These are phyloP conservation scores for Lycium ferocissimum DNA, from an alignment of 257 asterid genomes.

Conservation along the genomic window DNA sequence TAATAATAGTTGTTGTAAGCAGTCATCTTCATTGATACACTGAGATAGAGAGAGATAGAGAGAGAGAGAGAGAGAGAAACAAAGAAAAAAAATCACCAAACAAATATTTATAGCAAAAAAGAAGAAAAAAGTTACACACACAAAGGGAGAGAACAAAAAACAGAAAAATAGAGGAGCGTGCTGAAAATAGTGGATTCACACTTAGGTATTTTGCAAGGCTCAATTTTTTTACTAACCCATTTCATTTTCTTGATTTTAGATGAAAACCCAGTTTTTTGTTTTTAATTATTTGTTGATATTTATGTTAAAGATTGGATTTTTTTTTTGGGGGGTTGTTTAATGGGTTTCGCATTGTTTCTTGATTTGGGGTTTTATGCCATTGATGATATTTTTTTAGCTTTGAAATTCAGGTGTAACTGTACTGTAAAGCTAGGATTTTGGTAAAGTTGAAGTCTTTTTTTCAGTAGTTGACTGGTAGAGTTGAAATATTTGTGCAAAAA, in stretches of 20 bases:
- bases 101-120: background rate
- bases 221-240: background rate
- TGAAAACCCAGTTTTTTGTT: background rate
- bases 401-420: conserved; percentile 26
- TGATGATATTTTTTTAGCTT: background rate
- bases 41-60: conserved; percentile 39
- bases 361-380: conserved; percentile 1
- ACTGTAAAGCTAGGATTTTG: conserved; percentile 23
- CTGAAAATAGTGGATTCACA: conserved; percentile 3
- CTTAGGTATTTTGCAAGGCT: background rate
- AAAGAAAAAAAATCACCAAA: background rate
- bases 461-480: conserved; percentile 24
- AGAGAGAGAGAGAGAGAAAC: background rate
- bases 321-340: background rate
- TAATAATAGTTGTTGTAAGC: conserved; percentile 47
- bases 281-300: conserved; percentile 8
- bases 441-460: conserved; percentile 20
- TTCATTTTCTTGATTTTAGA: background rate
- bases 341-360: background rate
- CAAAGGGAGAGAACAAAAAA: background rate
- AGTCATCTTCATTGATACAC: conserved; percentile 34
- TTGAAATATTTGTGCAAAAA: conserved; percentile 32
- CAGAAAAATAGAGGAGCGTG: background rate
- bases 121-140: background rate
- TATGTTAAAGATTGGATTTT: background rate